Conservation (phyloP, 2,329 filamentous ascomycete genomes). For the Chaetomium sp. region DNA sequence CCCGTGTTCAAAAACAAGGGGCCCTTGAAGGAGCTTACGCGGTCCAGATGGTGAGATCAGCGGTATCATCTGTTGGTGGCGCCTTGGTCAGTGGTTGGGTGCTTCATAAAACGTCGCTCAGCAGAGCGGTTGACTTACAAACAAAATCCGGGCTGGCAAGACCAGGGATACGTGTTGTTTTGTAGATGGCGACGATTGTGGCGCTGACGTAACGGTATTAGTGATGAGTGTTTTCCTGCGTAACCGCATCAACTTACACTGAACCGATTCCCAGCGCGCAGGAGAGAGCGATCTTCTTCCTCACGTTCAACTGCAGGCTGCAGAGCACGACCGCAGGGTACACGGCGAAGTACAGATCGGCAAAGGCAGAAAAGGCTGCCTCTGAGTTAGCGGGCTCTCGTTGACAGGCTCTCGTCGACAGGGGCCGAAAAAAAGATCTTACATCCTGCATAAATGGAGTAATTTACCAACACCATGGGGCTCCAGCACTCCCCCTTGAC, state of each 20-base stretch:
- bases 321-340: slow-evolving; percentile 45
- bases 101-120: not conserved
- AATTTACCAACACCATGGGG: slow-evolving; percentile 42
- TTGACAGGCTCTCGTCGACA: not conserved
- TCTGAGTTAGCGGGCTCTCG: slow-evolving; percentile 32
- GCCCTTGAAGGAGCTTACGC: not conserved
- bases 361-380: slow-evolving; percentile 39
- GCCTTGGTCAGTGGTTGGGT: too few species aligned
- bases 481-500: slow-evolving; percentile 41
- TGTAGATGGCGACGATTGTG: slow-evolving; percentile 39
- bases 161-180: slow-evolving; percentile 36
- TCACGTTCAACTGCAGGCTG: slow-evolving; percentile 42
- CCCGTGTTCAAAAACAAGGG: not conserved
- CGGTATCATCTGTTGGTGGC: slow-evolving; percentile 38
- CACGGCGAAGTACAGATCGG: slow-evolving; percentile 47
- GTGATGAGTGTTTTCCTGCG: not conserved
- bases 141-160: slow-evolving; percentile 39
- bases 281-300: slow-evolving; percentile 47
- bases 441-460: slow-evolving; percentile 36
- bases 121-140: slow-evolving; percentile 12
- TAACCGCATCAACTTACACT: slow-evolving; percentile 29
- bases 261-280: slow-evolving; percentile 44
- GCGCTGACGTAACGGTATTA: slow-evolving; percentile 12
- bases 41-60: slow-evolving; percentile 51
- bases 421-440: slow-evolving; percentile 4